Base-by-base conservation (phyloP, 225 moss, liverwort and hornwort genomes). In the Asterella californica region DNA sequence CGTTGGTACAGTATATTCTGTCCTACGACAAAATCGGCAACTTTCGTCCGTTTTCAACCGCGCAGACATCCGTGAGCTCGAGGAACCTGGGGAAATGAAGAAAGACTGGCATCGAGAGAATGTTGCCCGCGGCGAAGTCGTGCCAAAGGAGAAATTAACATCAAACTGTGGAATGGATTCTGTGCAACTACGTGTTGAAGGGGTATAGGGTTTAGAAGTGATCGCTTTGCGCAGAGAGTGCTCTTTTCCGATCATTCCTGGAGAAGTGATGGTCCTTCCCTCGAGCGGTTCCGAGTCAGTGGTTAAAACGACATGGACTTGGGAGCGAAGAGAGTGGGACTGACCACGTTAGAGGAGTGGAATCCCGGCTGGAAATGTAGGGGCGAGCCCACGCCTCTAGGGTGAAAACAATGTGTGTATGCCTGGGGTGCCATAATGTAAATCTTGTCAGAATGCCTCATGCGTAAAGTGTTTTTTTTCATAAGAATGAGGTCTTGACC, bases 281-380 rank as follows among this genome's bases (percentile, higher is more conserved):
- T 22, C n/a, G 27, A 49, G 48, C 72, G 49, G n/a, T 49, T 10
- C 53, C 55, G 36, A 75, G 32, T 55, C 55, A 75, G 32, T 75
- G 75, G 55, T 32, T 33, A 27, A 10, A 24, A 2, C 18, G 61
- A 55, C 15, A 76, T 60, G 59, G 76, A 76, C 60, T 21, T 60
- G 6, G 10, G 37, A 37, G 10, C 30, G 76, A 61, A 60, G 36
- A 57, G 55, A 55, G 33, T 21, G 33, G 54, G 54, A 75, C 21
- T 55, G 34, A 17, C 50, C 22, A 75, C 1, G 29, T 4, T 57
- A 29, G 53, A 6, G 32, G 48, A 14, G 32, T 48, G 54, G 55
- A 75, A 75, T 55, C 32, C 19, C 37, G 45, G 76, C 14, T 61
- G 59, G 76, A 60, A 61, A 61, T 76, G 76, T 76, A 33, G 57